Base-by-base conservation (phyloP, 2,329 filamentous ascomycete species). In the Didymellaceae sp. region DNA sequence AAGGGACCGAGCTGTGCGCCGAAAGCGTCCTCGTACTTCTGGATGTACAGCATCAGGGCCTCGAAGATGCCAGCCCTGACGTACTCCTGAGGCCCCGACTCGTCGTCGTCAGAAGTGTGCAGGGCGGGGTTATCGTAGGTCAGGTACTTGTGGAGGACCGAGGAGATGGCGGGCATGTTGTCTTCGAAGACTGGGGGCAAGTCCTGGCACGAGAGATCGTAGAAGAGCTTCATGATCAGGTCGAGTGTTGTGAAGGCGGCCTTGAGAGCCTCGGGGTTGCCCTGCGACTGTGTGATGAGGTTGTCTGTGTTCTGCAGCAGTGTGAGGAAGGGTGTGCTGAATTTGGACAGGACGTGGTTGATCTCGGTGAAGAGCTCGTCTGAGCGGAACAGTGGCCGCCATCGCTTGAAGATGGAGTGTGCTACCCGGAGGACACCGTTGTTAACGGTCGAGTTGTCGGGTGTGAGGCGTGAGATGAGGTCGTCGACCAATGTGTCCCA, bases 401-500 rank as follows among this genome's bases (percentile, higher is more conserved):
- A 99, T 73, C 94, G 83, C 72, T 89, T 90, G 77, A 97, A 99
- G 65, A 99, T 97, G 39, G 94, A 97, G 76, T 99, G 94, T 62
- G 95, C 95, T 34, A 99, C 94, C 75, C 96, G 91, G 54, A 99
- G 80, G 14, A 99, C 94, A 60, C 94, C 95, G 65, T 92, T 90
- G 75, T 97, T 99, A 72, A 91, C 82, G 59, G 87, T 86, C 52
- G 88, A 85, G 71, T 97, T 89, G 62, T 88, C 86, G 10, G 87
- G 81, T 3, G 91, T 93, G 57, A 99, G 84, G 38, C 92, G 87
- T 39, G 88, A 90, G 61, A 96, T 91, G 52, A 99, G 86, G 74
- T 99, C 92, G 78, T 89, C 85, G 44, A 96, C 92, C 53, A 99
- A 81, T n/a, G 92, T 96, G 68, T 97, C 89, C 94, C 94, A 99